Conservation (phyloP, 352 stramenopile genomes). For the Achlya hypogyna region DNA sequence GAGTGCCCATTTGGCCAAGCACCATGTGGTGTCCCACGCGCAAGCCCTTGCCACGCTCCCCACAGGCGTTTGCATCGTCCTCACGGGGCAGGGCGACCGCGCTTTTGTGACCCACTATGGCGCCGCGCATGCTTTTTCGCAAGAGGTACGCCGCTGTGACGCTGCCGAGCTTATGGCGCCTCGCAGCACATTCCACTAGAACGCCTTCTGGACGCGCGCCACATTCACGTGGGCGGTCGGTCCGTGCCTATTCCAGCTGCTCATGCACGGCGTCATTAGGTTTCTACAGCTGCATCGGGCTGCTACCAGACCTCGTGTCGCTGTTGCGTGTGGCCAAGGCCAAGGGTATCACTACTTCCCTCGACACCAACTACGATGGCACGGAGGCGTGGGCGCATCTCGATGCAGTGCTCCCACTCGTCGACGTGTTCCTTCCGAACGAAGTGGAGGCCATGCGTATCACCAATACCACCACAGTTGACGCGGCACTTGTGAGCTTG, state of each 20-base stretch:
- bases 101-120: conserved; percentile 81
- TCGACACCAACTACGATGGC: conserved; percentile 81
- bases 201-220: conserved; percentile 41
- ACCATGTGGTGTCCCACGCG: conserved; percentile 36
- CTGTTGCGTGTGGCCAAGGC: conserved; percentile 45
- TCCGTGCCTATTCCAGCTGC: not conserved
- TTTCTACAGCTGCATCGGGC: conserved; percentile 65
- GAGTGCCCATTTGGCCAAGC: conserved; percentile 26
- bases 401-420: conserved; percentile 45
- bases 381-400: conserved; percentile 49
- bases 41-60: conserved; percentile 27
- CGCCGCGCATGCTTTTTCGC: conserved; percentile 43
- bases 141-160: conserved; percentile 38
- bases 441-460: conserved; percentile 73
- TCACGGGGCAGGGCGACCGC: conserved; percentile 63
- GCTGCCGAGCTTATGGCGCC: too few relatives aligned
- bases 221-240: conserved; percentile 68
- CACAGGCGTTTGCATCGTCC: conserved; percentile 72
- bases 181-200: conserved; percentile 52
- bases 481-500: conserved; percentile 50
- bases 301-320: conserved; percentile 48
- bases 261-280: conserved; percentile 26
- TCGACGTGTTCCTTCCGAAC: conserved; percentile 80
- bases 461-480: conserved; percentile 32
- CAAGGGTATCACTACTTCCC: conserved; percentile 59